phyloP scores from a whole-genome alignment of 352 stramenopile species.

The Ophiocytium majus region DNA sequence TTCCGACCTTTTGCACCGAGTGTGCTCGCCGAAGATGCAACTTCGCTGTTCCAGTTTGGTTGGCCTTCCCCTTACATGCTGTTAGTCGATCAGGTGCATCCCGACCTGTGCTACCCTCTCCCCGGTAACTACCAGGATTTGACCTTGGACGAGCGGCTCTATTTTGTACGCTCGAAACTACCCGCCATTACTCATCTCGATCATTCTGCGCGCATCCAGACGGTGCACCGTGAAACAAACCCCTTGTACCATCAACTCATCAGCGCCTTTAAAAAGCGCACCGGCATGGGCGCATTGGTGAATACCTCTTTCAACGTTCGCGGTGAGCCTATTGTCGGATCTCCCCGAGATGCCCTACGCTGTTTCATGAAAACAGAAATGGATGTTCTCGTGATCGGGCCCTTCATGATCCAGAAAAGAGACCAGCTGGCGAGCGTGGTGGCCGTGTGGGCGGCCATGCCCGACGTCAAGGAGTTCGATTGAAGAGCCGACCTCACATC shows the following conservation, averaged over 20 bases:
- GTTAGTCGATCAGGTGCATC: no score
- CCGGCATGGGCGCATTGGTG: conserved; percentile 72
- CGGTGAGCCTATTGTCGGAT: conserved; percentile 74
- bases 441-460: no score
- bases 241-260: conserved; percentile 25
- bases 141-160: conserved; percentile 10
- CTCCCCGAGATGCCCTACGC: conserved; percentile 65
- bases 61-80: background rate
- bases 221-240: conserved; percentile 58
- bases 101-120: conserved; percentile 46
- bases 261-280: conserved; percentile 64
- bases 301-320: conserved; percentile 80
- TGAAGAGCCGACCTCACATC: no score
- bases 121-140: background rate
- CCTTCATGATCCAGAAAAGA: conserved; percentile 25
- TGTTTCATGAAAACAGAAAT: conserved; percentile 27
- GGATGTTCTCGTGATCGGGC: conserved; percentile 23
- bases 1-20: conserved; percentile 75
- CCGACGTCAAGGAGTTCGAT: no score
- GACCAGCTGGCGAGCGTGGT: no score
- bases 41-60: conserved; percentile 27
- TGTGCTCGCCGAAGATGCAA: conserved; percentile 64
- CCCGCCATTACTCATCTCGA: conserved; percentile 74
- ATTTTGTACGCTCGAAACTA: conserved; percentile 52
- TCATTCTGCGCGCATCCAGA: conserved; percentile 70